Evolutionary conservation across 352 stramenopile genomes (phyloP).

Genomic region (Pythium phragmitis): DNA sequence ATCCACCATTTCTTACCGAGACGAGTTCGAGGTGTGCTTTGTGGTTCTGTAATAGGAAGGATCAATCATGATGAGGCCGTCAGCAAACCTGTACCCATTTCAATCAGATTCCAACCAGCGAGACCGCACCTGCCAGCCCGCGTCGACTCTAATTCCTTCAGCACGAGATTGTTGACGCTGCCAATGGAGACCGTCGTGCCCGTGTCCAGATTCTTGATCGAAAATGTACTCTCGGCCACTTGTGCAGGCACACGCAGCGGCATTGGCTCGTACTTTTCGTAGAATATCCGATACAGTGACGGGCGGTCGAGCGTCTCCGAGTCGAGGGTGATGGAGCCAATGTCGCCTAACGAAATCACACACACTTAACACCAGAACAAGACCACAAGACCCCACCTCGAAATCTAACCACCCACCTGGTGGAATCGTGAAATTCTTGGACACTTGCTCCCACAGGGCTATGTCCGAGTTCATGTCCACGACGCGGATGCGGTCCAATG

Average conservation of each 20-base stretch:
- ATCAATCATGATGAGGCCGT: neutral
- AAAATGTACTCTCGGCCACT: constrained; percentile 64
- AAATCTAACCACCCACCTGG: constrained; percentile 36
- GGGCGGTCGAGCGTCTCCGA: constrained; percentile 75
- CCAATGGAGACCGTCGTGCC: constrained; percentile 74
- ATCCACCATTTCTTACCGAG: constrained; percentile 33
- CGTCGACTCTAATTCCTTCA: constrained; percentile 68
- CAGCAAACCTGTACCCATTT: neutral
- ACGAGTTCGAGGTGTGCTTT: constrained; percentile 62
- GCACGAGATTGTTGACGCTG: constrained; percentile 74
- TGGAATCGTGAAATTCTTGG: constrained; percentile 80
- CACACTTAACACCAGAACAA: neutral
- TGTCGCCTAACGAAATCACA: constrained; percentile 32
- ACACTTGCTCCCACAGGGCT: constrained; percentile 81
- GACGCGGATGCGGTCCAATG: constrained; percentile 76
- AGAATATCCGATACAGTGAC: constrained; percentile 84
- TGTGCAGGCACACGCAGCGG: constrained; percentile 52
- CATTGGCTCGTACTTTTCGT: constrained; percentile 85
- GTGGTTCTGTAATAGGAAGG: constrained; percentile 28
- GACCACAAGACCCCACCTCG: neutral
- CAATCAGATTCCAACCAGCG: neutral
- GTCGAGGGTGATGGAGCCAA: constrained; percentile 82
- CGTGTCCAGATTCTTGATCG: constrained; percentile 82
- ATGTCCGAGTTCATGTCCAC: constrained; percentile 86
- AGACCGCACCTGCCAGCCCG: constrained; percentile 32